These are phyloP conservation scores for Thermothielavioides terrestris DNA, from an alignment of 495 filamentous ascomycete species.

Conservation along the genomic window DNA sequence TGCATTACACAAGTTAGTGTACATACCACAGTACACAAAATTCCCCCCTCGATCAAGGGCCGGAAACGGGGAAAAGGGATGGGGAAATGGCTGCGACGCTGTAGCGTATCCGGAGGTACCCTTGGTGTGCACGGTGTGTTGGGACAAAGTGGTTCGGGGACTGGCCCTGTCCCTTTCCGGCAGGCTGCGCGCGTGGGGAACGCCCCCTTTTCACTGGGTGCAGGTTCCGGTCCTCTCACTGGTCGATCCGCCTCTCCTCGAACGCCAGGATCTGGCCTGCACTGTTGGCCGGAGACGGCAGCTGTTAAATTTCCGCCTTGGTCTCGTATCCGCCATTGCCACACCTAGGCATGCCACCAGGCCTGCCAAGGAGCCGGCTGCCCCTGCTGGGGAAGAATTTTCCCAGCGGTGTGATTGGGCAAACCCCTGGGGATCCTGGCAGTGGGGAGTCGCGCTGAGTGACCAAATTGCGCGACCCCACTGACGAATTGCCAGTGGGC, in stretches of 20 bases:
- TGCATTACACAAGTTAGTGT: too few relatives aligned
- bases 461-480: background rate
- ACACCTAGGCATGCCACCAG: conserved; percentile 1
- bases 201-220: conserved; percentile 2
- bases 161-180: background rate
- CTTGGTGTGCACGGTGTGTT: conserved; percentile 2
- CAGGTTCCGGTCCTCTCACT: conserved; percentile 1
- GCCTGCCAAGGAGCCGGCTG: background rate
- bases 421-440: conserved; percentile 7
- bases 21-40: too few relatives aligned
- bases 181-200: too few relatives aligned
- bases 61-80: background rate
- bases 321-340: conserved; percentile 6
- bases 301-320: conserved; percentile 1
- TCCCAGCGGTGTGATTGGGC: conserved; percentile 5
- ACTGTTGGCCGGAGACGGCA: conserved; percentile 6
- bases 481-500: conserved; percentile 6
- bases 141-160: too few relatives aligned
- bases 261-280: background rate
- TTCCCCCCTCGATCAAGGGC: background rate
- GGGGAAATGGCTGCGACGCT: background rate
- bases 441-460: conserved; percentile 1
- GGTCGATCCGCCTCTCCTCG: background rate
- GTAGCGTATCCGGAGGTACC: background rate
- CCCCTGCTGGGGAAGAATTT: conserved; percentile 8